A percentile compares a stretch with the other conserved stretches of the same genome.
phyloP scores from a whole-genome alignment of 169 alveolate species.

The Plasmodium inui region DNA sequence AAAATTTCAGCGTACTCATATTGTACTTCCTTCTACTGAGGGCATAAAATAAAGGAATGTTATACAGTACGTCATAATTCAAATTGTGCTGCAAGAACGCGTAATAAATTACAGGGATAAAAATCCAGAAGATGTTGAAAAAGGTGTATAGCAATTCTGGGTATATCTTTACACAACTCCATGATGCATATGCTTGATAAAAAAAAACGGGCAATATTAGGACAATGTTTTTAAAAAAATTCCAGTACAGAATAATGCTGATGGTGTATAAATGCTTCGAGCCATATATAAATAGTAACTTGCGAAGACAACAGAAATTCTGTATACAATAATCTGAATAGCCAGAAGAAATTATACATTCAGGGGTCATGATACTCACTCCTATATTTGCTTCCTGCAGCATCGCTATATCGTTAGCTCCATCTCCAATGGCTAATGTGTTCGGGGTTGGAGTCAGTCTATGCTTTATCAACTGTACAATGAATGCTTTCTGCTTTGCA shows the following conservation, averaged over 20 bases:
- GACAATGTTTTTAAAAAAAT: conserved; percentile 71
- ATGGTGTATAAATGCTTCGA: conserved; percentile 76
- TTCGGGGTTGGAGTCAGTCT: conserved; percentile 83
- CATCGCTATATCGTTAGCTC: conserved; percentile 83
- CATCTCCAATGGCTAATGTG: conserved; percentile 85
- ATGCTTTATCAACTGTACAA: conserved; percentile 78
- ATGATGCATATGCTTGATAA: conserved; percentile 75
- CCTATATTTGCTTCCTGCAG: conserved; percentile 94
- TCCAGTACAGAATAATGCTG: conserved; percentile 75
- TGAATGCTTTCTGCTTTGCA: conserved; percentile 82
- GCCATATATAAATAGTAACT: conserved; percentile 97
- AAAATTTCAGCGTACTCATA: conserved; percentile 54
- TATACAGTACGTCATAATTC: conserved; percentile 71
- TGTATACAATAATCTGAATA: conserved; percentile 97
- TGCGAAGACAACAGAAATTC: conserved; percentile 93
- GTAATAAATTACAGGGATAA: conserved; percentile 70
- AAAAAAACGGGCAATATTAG: conserved; percentile 63
- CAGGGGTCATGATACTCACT: conserved; percentile 96
- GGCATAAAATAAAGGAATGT: conserved; percentile 75
- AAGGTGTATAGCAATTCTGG: conserved; percentile 66
- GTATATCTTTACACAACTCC: conserved; percentile 74
- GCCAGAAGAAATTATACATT: conserved; percentile 97
- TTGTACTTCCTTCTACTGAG: conserved; percentile 72
- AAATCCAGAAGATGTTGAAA: conserved; percentile 60
- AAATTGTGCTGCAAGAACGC: conserved; percentile 70